Evolutionary conservation across 768 basidiomycete genomes (phyloP).

Genomic region (Tricholoma terreum): DNA sequence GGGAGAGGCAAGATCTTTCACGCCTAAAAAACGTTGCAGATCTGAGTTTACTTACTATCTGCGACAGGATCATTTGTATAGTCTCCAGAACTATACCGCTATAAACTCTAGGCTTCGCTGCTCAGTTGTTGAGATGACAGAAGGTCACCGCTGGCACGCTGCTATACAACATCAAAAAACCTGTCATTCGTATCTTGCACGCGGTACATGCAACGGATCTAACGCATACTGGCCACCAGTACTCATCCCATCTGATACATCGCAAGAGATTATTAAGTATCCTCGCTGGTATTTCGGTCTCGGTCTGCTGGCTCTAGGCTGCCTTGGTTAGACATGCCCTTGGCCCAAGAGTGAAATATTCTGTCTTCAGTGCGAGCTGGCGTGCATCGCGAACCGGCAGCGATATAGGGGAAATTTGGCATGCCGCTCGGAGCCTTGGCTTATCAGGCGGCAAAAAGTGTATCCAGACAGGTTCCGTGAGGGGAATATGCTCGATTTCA

Average conservation of each 20-base stretch:
- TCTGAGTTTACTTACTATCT: background rate
- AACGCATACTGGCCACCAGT: background rate
- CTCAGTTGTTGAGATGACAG: background rate
- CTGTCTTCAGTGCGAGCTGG: too few species aligned
- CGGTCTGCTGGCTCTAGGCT: background rate
- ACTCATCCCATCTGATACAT: background rate
- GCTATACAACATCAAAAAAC: background rate
- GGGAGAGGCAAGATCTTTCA: too few species aligned
- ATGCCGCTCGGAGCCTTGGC: too few species aligned
- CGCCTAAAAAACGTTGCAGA: background rate
- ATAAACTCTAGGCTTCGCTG: background rate
- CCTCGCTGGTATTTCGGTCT: background rate
- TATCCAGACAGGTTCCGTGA: too few species aligned
- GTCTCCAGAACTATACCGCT: background rate
- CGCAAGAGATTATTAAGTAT: background rate
- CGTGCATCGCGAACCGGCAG: too few species aligned
- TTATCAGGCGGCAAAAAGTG: too few species aligned
- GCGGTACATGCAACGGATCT: background rate
- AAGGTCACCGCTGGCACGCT: background rate
- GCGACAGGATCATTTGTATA: background rate
- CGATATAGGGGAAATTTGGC: too few species aligned
- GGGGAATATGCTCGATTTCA: too few species aligned
- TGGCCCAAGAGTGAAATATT: too few species aligned
- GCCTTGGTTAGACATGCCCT: too few species aligned
- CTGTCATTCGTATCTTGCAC: background rate